Evolutionary conservation across 768 basidiomycete species (phyloP).

Genomic region (Pleurotus platypus): DNA sequence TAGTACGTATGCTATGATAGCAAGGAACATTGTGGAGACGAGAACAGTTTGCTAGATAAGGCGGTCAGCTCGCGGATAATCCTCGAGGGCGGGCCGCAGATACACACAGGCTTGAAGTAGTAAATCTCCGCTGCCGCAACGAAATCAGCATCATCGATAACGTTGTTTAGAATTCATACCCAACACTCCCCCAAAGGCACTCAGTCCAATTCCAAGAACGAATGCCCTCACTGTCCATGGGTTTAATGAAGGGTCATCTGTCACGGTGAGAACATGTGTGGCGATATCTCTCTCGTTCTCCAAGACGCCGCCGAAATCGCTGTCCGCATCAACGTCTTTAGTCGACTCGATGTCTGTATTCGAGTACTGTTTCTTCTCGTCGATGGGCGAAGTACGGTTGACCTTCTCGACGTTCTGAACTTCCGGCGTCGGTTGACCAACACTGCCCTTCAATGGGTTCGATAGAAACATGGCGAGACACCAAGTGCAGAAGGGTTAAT

Average conservation of each 20-base stretch:
- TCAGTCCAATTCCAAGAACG: slow-evolving; percentile 42
- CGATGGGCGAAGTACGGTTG: slow-evolving; percentile 18
- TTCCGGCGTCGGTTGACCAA: too few relatives aligned
- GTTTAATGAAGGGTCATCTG: slow-evolving; percentile 41
- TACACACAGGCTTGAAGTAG: slow-evolving; percentile 53
- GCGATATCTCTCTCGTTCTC: slow-evolving; percentile 43
- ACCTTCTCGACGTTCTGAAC: too few relatives aligned
- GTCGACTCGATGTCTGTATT: slow-evolving; percentile 31
- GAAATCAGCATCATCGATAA: slow-evolving; percentile 7
- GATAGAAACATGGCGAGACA: too few relatives aligned
- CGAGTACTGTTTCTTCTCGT: slow-evolving; percentile 30
- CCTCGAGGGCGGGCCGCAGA: too few relatives aligned
- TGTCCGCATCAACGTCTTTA: slow-evolving; percentile 20
- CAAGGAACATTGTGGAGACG: slow-evolving; percentile 53
- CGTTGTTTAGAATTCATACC: slow-evolving; percentile 21
- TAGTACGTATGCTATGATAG: slow-evolving; percentile 46
- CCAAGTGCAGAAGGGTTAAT: too few relatives aligned
- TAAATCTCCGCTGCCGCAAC: slow-evolving; percentile 46
- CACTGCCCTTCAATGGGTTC: too few relatives aligned
- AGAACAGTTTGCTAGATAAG: slow-evolving; percentile 41
- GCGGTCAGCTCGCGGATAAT: too few relatives aligned
- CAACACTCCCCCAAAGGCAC: slow-evolving; percentile 46
- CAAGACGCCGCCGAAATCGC: slow-evolving; percentile 32
- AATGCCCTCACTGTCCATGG: slow-evolving; percentile 46
- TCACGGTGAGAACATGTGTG: slow-evolving; percentile 41